Evolutionary conservation across 2,329 filamentous ascomycete genomes (phyloP), one percentile per base, ranked within the genome.

Genomic region (Ophiostoma ulmi): DNA sequence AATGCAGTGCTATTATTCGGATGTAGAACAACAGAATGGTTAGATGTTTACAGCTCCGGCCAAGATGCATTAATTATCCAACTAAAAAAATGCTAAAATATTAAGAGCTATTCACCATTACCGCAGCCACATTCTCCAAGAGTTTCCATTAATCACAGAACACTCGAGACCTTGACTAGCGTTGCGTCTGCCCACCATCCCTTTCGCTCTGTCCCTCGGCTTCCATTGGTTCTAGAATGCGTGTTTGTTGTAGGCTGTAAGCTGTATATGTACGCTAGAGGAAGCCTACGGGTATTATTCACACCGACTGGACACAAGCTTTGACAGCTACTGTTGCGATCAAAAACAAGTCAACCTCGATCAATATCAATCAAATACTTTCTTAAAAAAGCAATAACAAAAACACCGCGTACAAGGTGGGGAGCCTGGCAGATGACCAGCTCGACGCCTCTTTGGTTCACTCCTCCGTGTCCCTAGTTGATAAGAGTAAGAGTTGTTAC

Each of bases 121-220:
- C 26, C 26, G 26, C 26, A 31, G 3, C 26, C 3, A 31, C 31
- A 3, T 26, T 1, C 26, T 26, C 26, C 26, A 26, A 26, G 26
- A 26, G 26, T 26, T 26, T 26, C 26, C 31, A 31, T 31, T 44
- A 44, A 11, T 67, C 67, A 68, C 69, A 69, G 69, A 72, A 72
- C 71, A 70, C 67, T 70, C 71, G 66, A 72, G 71, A 63, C 71
- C 71, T 52, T 64, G 58, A 39, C 35, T 71, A 69, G 70, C 58
- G 70, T 39, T 68, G 41, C 39, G 44, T 48, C 44, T 48, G 44
- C 44, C 41, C 44, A 48, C 44, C 44, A 36, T 41, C 67, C 26
- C 35, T 39, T 26, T 58, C 22, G 52, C 52, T 31, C 39, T 67
- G 65, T 66, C 70, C 70, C 58, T 58, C 38, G 39, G 36, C 69